A percentile compares a stretch with the other conserved stretches of the same genome.
These are phyloP conservation scores for Sphagnum contortum DNA, from an alignment of 225 moss, liverwort and hornwort species.

Conservation along the genomic window DNA sequence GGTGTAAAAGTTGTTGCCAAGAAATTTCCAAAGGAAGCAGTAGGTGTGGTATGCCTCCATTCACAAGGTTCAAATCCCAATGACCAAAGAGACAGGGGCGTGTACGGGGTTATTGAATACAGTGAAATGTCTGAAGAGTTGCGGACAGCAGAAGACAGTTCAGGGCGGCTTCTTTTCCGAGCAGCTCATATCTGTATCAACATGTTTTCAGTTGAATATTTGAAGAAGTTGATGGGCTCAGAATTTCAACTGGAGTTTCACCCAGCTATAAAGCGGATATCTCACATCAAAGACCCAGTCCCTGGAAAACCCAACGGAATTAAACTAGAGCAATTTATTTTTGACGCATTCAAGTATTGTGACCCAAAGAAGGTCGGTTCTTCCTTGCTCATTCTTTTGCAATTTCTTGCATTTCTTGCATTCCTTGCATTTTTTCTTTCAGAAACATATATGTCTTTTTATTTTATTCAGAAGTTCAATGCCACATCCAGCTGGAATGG, in stretches of 20 bases:
- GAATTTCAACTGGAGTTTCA: conserved; percentile 59
- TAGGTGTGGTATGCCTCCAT: conserved; percentile 76
- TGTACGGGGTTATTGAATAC: conserved; percentile 66
- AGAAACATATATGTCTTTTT: neutral
- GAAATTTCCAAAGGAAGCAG: conserved; percentile 57
- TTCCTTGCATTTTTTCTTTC: neutral
- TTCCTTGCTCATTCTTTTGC: neutral
- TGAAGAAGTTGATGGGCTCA: conserved; percentile 33
- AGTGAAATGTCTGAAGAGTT: conserved; percentile 56
- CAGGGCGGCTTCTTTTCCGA: conserved; percentile 33
- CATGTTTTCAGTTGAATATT: conserved; percentile 60
- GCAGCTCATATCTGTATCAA: conserved; percentile 79
- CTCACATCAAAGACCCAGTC: conserved; percentile 28
- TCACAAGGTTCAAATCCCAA: conserved; percentile 7
- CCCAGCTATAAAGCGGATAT: conserved; percentile 50
- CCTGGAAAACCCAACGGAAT: conserved; percentile 72
- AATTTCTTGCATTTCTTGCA: neutral
- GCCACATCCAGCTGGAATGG: too few species aligned
- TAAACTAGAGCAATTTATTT: conserved; percentile 86
- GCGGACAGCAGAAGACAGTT: conserved; percentile 39
- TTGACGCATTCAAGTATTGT: conserved; percentile 71
- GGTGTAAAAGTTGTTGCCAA: conserved; percentile 90
- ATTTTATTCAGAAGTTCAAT: neutral
- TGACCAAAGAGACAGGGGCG: neutral
- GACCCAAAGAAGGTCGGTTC: conserved; percentile 50